phyloP scores from a whole-genome alignment of 129 eudicot species.

The Pittosporum tobira region DNA sequence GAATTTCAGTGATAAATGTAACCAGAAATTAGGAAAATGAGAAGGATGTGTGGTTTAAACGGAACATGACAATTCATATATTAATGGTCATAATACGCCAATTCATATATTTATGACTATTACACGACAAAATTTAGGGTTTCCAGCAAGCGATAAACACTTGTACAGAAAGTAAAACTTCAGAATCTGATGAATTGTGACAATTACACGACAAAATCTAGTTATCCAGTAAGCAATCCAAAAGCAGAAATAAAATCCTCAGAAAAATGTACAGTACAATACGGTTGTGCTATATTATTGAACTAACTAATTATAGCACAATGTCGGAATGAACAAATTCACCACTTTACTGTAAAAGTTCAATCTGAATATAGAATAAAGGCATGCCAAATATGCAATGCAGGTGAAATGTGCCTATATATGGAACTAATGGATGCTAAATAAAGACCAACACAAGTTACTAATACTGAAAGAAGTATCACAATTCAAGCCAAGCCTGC shows the following conservation, averaged over 20 bases:
- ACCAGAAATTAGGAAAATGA: not conserved
- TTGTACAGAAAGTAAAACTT: not conserved
- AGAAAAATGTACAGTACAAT: not conserved
- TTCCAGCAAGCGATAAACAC: not conserved
- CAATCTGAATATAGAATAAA: not conserved
- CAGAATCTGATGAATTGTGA: not conserved
- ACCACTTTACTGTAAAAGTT: not conserved
- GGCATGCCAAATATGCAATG: not conserved
- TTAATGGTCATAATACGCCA: not conserved
- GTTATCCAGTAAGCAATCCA: not conserved
- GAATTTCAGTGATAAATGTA: constrained; percentile 1
- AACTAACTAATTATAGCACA: not conserved
- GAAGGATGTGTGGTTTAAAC: not conserved
- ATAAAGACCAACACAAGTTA: not conserved
- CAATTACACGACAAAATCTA: not conserved
- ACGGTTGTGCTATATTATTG: not conserved
- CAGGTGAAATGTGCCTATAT: not conserved
- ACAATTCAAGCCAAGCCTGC: not conserved
- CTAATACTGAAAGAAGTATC: not conserved
- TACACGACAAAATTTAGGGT: not conserved
- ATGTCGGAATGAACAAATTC: not conserved
- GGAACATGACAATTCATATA: not conserved
- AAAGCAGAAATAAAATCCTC: not conserved
- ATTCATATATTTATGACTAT: not conserved
- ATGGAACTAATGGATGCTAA: not conserved